Percentiles rank a stretch among this genome's conserved stretches.
These are phyloP conservation scores for Saccharum spontaneum DNA, from an alignment of 176 grass and related monocot genomes.

Conservation along the genomic window DNA sequence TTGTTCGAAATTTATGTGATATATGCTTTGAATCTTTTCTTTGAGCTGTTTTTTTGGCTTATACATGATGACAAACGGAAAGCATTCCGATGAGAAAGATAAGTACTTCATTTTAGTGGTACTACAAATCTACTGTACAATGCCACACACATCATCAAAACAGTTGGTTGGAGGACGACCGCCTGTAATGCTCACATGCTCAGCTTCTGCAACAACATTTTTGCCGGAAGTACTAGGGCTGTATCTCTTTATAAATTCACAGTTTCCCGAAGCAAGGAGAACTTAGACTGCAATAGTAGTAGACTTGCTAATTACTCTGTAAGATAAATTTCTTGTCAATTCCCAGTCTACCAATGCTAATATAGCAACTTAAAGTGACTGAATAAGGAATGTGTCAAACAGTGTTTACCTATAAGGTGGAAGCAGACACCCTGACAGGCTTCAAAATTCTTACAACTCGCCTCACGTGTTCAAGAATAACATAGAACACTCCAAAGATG, in stretches of 20 bases:
- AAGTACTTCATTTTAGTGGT: neutral
- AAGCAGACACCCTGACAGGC: conserved; percentile 45
- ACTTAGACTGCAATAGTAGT: neutral
- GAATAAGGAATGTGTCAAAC: neutral
- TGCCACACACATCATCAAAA: conserved; percentile 8
- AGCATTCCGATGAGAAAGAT: neutral
- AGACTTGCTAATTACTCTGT: neutral
- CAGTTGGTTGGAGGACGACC: conserved; percentile 3
- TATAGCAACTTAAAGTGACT: neutral
- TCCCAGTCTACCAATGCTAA: neutral
- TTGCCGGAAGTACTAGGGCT: neutral
- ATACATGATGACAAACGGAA: neutral
- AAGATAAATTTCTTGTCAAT: neutral
- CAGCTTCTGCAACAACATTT: neutral
- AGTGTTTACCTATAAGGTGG: conserved; percentile 43
- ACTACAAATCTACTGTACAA: neutral
- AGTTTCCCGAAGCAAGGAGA: neutral
- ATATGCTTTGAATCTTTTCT: no score
- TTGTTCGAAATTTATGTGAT: neutral
- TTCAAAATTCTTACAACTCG: conserved; percentile 46
- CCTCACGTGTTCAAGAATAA: conserved; percentile 48
- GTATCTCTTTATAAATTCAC: neutral
- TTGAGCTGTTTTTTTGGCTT: neutral
- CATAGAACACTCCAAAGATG: conserved; percentile 48
- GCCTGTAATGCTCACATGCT: neutral